Conservation (phyloP, 2,329 filamentous ascomycete genomes). For the Neoascochyta sp. region DNA sequence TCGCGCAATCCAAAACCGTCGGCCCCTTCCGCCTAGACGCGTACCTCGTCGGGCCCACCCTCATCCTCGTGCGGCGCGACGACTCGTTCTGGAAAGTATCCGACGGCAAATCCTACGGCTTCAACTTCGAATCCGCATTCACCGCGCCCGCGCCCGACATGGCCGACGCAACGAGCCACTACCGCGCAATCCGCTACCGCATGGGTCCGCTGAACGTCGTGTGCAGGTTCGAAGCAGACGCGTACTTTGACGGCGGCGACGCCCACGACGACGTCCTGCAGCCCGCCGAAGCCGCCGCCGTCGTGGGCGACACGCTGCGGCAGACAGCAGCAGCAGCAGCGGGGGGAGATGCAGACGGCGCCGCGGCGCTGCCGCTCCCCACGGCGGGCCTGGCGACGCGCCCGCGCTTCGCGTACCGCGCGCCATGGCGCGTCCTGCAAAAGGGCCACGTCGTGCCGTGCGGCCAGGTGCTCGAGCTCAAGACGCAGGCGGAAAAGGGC, state of each 20-base stretch:
- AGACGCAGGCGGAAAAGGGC: slow-evolving; percentile 16
- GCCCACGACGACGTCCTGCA: slow-evolving; percentile 11
- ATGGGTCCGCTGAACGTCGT: slow-evolving; percentile 27
- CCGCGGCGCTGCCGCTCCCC: neutral
- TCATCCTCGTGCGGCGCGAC: slow-evolving; percentile 27
- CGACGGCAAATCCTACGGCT: slow-evolving; percentile 15
- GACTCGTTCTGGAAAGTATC: slow-evolving; percentile 19
- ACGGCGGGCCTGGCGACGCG: slow-evolving; percentile 4
- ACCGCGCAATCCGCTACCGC: slow-evolving; percentile 26
- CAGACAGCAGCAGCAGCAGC: too few relatives aligned
- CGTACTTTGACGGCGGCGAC: slow-evolving; percentile 25
- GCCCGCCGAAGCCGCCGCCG: slow-evolving; percentile 6
- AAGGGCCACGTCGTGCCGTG: slow-evolving; percentile 22
- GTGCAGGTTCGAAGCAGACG: slow-evolving; percentile 28
- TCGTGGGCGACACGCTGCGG: too few relatives aligned
- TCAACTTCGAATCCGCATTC: slow-evolving; percentile 28
- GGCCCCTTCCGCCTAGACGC: slow-evolving; percentile 25
- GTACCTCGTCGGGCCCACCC: slow-evolving; percentile 19
- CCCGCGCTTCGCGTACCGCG: slow-evolving; percentile 13
- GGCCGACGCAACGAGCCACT: slow-evolving; percentile 27
- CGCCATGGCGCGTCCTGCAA: slow-evolving; percentile 21
- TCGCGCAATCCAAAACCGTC: slow-evolving; percentile 21
- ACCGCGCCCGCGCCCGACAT: slow-evolving; percentile 17
- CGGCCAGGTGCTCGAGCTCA: slow-evolving; percentile 24
- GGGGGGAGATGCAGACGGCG: too few relatives aligned